Percentiles rank a stretch among this genome's conserved stretches.
Conservation (phyloP, 73 alveolate species). For the Paramecium sonneborni region DNA sequence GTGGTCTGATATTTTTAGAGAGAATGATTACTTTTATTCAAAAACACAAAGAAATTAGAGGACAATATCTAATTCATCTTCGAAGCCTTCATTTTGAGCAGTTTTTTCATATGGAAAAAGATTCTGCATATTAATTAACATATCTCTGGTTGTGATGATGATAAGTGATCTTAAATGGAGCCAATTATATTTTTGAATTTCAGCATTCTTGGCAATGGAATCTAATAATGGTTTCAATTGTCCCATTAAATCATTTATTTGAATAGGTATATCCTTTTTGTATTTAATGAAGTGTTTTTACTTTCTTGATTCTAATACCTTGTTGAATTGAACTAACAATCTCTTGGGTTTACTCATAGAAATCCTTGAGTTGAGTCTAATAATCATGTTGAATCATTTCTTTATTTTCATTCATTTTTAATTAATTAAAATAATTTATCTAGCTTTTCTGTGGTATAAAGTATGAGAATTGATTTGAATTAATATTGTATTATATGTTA, state of each 20-base stretch:
- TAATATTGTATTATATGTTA: background rate
- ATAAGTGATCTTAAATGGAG: slow-evolving; percentile 12
- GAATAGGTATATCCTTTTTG: background rate
- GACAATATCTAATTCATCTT: slow-evolving; percentile 41
- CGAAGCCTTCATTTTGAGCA: slow-evolving; percentile 4
- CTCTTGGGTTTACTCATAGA: background rate
- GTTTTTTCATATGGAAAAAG: slow-evolving; percentile 1
- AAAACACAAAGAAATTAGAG: slow-evolving; percentile 4
- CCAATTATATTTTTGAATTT: slow-evolving; percentile 16
- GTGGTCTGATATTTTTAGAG: background rate
- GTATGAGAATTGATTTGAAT: background rate
- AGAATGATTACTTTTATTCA: background rate
- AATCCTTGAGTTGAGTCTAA: background rate
- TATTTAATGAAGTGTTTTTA: background rate
- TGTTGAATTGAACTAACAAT: background rate
- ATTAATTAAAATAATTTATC: background rate
- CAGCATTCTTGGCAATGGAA: background rate
- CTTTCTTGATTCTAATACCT: slow-evolving; percentile 29
- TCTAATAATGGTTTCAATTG: background rate
- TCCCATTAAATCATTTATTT: background rate
- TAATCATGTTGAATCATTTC: slow-evolving; percentile 3
- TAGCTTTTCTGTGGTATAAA: background rate
- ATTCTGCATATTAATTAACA: slow-evolving; percentile 7
- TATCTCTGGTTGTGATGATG: slow-evolving; percentile 29
- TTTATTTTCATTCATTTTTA: slow-evolving; percentile 15